Conservation (phyloP, 2,329 filamentous ascomycete species). For the Eutypa lata region DNA sequence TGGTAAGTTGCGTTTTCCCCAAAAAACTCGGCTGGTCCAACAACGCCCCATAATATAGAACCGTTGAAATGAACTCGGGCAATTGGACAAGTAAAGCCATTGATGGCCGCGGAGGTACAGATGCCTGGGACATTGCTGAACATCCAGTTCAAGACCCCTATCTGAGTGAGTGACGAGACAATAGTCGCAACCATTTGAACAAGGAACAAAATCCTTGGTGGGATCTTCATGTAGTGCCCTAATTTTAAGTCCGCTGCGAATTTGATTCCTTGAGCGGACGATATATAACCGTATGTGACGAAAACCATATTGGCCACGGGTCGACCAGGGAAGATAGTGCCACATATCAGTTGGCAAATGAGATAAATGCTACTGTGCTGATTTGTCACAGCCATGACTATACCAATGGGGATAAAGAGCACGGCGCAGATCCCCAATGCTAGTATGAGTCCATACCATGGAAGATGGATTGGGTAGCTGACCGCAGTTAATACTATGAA, state of each 20-base stretch:
- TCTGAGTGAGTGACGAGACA: conserved; percentile 76
- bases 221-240: conserved; percentile 85
- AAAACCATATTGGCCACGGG: conserved; percentile 94
- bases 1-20: conserved; percentile 72
- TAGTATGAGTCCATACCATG: conserved; percentile 82
- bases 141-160: conserved; percentile 87
- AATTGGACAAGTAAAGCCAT: conserved; percentile 84
- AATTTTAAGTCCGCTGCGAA: conserved; percentile 86
- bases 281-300: conserved; percentile 87
- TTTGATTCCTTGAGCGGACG: conserved; percentile 83
- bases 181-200: conserved; percentile 75
- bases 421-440: conserved; percentile 74
- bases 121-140: conserved; percentile 72
- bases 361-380: conserved; percentile 85
- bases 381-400: conserved; percentile 91
- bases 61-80: conserved; percentile 89
- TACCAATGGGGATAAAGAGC: conserved; percentile 86
- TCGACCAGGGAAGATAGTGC: conserved; percentile 75
- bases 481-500: conserved; percentile 11
- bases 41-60: conserved; percentile 84
- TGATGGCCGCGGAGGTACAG: conserved; percentile 76
- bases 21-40: conserved; percentile 80
- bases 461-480: conserved; percentile 75
- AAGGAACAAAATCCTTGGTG: conserved; percentile 73
- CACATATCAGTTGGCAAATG: conserved; percentile 82